These are phyloP conservation scores for Curvularia lunata DNA, from an alignment of 2,329 filamentous ascomycete genomes.

Conservation along the genomic window DNA sequence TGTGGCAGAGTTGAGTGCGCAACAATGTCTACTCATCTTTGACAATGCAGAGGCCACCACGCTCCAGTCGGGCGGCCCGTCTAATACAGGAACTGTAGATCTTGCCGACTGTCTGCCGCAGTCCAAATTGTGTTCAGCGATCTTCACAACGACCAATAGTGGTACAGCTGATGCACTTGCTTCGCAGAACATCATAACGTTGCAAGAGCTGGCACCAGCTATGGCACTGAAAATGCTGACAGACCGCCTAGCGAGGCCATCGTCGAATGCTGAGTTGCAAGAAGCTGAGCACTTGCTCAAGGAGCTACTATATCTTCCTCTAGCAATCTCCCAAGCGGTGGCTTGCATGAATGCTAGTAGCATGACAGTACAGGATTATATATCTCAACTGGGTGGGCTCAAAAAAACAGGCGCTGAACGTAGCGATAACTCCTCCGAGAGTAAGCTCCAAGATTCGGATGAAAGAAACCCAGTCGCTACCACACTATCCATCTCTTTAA, in stretches of 20 bases:
- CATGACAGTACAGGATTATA: conserved; percentile 31
- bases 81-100: background rate
- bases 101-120: background rate
- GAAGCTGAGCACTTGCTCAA: conserved; percentile 15
- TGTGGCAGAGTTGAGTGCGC: background rate
- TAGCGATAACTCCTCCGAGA: conserved; percentile 43
- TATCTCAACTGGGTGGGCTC: conserved; percentile 7
- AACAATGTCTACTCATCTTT: conserved; percentile 19
- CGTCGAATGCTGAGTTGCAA: conserved; percentile 7
- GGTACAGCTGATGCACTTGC: conserved; percentile 14
- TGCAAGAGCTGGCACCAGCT: conserved; percentile 16
- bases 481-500: background rate
- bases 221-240: background rate
- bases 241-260: conserved; percentile 1
- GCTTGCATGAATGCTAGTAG: background rate
- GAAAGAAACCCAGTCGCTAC: background rate
- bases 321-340: background rate
- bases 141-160: conserved; percentile 15
- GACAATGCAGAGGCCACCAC: conserved; percentile 33
- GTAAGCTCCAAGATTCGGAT: conserved; percentile 15
- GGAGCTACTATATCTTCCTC: conserved; percentile 15
- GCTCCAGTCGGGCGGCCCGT: conserved; percentile 14
- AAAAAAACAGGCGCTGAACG: conserved; percentile 20
- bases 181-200: conserved; percentile 14
- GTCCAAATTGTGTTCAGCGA: background rate